phyloP scores from a whole-genome alignment of 1,139 yeast genomes.

The Blastobotrys niveus region DNA sequence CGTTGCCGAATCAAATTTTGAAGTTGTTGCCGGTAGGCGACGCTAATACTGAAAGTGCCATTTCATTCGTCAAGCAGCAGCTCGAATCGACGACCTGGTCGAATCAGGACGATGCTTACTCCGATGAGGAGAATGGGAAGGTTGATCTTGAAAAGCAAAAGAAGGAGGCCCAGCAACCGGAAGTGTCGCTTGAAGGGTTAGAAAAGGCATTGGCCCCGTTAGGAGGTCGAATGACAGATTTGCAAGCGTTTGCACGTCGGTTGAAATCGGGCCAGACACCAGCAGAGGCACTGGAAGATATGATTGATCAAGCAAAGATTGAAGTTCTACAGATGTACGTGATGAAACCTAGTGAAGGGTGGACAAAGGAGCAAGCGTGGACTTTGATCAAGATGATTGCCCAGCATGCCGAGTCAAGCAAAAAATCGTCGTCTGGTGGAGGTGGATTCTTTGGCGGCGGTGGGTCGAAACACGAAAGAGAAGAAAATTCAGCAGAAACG shows the following conservation, averaged over 20 bases:
- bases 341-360: slow-evolving; percentile 45
- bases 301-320: slow-evolving; percentile 79
- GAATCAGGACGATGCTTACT: slow-evolving; percentile 21
- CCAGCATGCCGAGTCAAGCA: not conserved
- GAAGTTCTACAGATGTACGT: slow-evolving; percentile 81
- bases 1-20: slow-evolving; percentile 80
- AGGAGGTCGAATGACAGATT: slow-evolving; percentile 93
- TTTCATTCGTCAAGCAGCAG: slow-evolving; percentile 62
- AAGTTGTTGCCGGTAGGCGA: slow-evolving; percentile 71
- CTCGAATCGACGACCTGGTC: slow-evolving; percentile 30
- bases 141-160: slow-evolving; percentile 5
- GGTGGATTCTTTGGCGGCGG: slow-evolving; percentile 1
- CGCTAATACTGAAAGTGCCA: slow-evolving; percentile 69
- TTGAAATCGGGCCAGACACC: slow-evolving; percentile 84
- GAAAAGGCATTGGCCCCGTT: slow-evolving; percentile 62
- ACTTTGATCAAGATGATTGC: slow-evolving; percentile 63
- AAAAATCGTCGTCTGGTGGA: not conserved
- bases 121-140: slow-evolving; percentile 16
- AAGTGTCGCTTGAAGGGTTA: slow-evolving; percentile 28
- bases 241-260: slow-evolving; percentile 85
- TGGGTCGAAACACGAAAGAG: slow-evolving; percentile 7
- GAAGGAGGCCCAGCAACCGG: not conserved
- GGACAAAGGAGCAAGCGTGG: slow-evolving; percentile 88
- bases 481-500: slow-evolving; percentile 6
- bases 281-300: slow-evolving; percentile 64